phyloP scores from a whole-genome alignment of 495 filamentous ascomycete species.

The Talaromyces stipitatus region DNA sequence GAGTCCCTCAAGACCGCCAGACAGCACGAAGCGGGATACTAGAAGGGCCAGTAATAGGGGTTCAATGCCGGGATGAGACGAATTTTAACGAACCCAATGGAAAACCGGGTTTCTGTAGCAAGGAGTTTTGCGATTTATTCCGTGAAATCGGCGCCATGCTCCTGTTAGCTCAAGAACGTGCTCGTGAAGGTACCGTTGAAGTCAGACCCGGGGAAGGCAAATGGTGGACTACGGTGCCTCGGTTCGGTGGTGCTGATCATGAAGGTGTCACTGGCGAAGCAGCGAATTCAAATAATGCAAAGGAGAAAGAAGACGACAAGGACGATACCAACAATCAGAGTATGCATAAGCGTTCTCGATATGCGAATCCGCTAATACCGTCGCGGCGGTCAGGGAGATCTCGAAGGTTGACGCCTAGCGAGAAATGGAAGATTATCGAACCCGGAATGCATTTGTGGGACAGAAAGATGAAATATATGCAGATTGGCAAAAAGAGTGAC shows the following conservation, averaged over 20 bases:
- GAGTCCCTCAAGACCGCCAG: slow-evolving; percentile 58
- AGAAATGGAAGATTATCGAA: slow-evolving; percentile 46
- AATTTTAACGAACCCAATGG: slow-evolving; percentile 36
- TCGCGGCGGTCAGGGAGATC: slow-evolving; percentile 22
- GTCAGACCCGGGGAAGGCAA: slow-evolving; percentile 60
- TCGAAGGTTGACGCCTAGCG: slow-evolving; percentile 27
- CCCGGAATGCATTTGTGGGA: slow-evolving; percentile 68
- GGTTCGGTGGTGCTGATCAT: slow-evolving; percentile 70
- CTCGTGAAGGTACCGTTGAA: slow-evolving; percentile 60
- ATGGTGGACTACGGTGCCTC: slow-evolving; percentile 70
- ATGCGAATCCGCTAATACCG: slow-evolving; percentile 28
- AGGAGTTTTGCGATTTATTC: slow-evolving; percentile 58
- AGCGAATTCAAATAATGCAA: slow-evolving; percentile 19
- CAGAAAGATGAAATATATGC: slow-evolving; percentile 60
- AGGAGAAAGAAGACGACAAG: background rate
- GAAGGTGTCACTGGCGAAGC: slow-evolving; percentile 53
- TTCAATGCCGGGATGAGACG: slow-evolving; percentile 53
- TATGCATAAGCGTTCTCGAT: slow-evolving; percentile 32
- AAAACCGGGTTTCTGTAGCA: slow-evolving; percentile 37
- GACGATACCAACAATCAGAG: slow-evolving; percentile 16
- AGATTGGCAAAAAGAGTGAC: slow-evolving; percentile 55
- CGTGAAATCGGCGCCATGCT: slow-evolving; percentile 69
- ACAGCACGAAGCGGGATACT: slow-evolving; percentile 65
- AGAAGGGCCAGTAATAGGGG: slow-evolving; percentile 61
- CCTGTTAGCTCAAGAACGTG: slow-evolving; percentile 74